Evolutionary conservation across 805 yeast species (phyloP), one percentile per base, ranked within the genome.

Genomic region (Candida sanyiensis): DNA sequence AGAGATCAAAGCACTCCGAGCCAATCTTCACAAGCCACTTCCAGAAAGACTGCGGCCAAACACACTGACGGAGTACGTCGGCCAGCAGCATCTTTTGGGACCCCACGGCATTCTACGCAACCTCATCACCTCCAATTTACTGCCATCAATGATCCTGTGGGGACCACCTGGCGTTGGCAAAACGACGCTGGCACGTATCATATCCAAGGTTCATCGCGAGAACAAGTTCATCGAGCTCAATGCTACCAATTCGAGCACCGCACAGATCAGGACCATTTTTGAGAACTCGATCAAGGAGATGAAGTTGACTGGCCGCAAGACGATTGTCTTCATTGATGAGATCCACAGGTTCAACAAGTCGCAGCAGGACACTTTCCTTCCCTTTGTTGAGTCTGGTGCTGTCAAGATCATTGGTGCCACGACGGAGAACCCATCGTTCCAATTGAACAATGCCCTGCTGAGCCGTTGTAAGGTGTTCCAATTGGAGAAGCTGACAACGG

Each of bases 131-230:
- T 62, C 72, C 15, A 60, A 81, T n/a, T 65, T 69, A 33, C 65
- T 84, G 7, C 97, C 97, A 1, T 87, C 96, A 0, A 70, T 93
- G 77, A 77, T 93, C 2, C 62, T 93, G 5, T 83, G 93, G 84
- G 99, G 99, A 0, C 95, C 95, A 1, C 95, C 97, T 2, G 98
- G 98, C 0, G 89, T 87, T 3, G 90, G 69, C 0, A 93, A 93
- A 56, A 93, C 98, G 0, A 82, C 96, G 0, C 56, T 93, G 20
- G 93, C 95, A 0, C 59, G 83, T n/a, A 55, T 72, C 15, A 46
- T 69, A 7, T 50, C 68, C 5, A 58, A 64, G 7, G 53, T 53
- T 10, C 63, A 64, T 22, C 54, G 79, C 32, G 56, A 54, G 12
- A 63, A 64, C 26, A 55, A 79, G 32, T 79, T 87, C 54, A 69